Percentiles rank a stretch among this genome's conserved stretches.
Evolutionary conservation across 2,329 filamentous ascomycete genomes (phyloP).

Genomic region (Sphaceloma murrayae): DNA sequence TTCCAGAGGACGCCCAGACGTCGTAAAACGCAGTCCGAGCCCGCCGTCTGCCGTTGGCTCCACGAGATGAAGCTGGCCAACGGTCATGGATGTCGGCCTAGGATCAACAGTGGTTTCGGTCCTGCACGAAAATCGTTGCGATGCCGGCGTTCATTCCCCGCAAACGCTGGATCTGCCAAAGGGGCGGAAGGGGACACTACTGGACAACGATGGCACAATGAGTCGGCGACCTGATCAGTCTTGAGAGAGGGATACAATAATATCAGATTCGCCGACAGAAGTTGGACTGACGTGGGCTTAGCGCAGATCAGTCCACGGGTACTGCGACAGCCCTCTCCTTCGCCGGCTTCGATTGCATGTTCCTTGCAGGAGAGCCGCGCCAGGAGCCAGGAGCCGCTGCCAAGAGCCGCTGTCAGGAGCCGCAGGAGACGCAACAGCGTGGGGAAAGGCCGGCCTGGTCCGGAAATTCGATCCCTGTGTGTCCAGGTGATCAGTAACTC

Average conservation of each 20-base stretch:
- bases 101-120: conserved; percentile 2
- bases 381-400: too few species aligned
- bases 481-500: background rate
- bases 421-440: conserved; percentile 2
- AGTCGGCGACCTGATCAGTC: too few species aligned
- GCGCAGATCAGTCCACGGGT: conserved; percentile 12
- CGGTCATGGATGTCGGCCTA: conserved; percentile 13
- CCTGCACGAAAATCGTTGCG: conserved; percentile 4
- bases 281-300: conserved; percentile 1
- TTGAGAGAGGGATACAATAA: too few species aligned
- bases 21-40: background rate
- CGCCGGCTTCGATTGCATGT: conserved; percentile 7
- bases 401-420: too few species aligned
- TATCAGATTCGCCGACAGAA: too few species aligned
- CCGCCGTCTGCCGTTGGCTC: background rate
- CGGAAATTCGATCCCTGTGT: background rate
- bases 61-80: conserved; percentile 9
- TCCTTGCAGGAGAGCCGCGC: conserved; percentile 5
- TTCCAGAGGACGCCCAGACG: background rate
- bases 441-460: background rate
- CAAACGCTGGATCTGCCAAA: background rate
- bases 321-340: background rate
- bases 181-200: too few species aligned
- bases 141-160: background rate
- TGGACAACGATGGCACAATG: too few species aligned